Conservation (phyloP, 306 rosid species). For the Cucurbita moschata region DNA sequence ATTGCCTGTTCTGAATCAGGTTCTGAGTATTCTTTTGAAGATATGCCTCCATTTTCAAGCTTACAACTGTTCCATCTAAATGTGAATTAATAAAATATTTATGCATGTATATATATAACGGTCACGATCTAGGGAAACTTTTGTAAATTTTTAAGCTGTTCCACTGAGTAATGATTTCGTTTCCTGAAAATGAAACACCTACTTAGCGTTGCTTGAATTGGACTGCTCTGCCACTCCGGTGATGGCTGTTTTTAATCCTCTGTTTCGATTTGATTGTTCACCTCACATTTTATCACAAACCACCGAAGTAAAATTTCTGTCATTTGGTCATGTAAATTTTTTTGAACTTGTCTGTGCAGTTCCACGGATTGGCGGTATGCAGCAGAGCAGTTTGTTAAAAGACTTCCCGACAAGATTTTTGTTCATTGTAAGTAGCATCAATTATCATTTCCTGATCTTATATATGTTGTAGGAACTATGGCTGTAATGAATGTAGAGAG, state of each 20-base stretch:
- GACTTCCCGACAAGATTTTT: conserved; percentile 62
- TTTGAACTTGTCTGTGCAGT: conserved; percentile 36
- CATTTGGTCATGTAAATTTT: neutral
- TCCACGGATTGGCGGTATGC: conserved; percentile 82
- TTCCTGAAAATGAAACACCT: neutral
- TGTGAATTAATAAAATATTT: neutral
- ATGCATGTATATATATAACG: neutral
- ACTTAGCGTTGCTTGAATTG: neutral
- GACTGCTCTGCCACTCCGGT: neutral
- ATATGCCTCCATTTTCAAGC: neutral
- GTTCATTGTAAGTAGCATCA: conserved; percentile 61
- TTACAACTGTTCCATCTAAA: neutral
- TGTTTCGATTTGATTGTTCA: neutral
- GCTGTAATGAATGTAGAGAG: neutral
- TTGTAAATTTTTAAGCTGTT: neutral
- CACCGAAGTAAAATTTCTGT: neutral
- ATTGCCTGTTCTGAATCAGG: neutral
- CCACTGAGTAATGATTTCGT: neutral
- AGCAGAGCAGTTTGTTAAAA: conserved; percentile 67
- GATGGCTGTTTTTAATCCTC: neutral
- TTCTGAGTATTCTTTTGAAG: neutral
- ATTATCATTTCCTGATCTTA: neutral
- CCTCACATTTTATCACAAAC: neutral
- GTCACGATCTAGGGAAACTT: neutral
- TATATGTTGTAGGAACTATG: neutral